phyloP scores from a whole-genome alignment of 306 rosid genomes.

The cucumber (Cucumis sativus) region Cucumber_9930_V3 NC_026656.2:15725001-15725500 shows the following conservation, averaged over 20 bases:
- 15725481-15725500: neutral
- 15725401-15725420: neutral
- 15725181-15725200: neutral
- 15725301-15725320: neutral
- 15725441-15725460: neutral
- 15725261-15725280: neutral
- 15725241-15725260: neutral
- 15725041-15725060: slow-evolving; percentile 15
- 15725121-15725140: slow-evolving; percentile 53
- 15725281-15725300: neutral
- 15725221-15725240: neutral
- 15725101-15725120: slow-evolving; percentile 21
- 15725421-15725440: neutral
- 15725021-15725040: slow-evolving; percentile 14
- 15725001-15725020: slow-evolving; percentile 3
- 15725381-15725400: no score
- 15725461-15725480: neutral
- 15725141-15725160: slow-evolving; percentile 41
- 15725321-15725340: neutral
- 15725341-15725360: neutral
- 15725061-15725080: slow-evolving; percentile 25
- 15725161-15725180: neutral
- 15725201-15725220: neutral
- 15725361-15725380: neutral
- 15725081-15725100: slow-evolving; percentile 19